Percentiles rank a stretch among this genome's conserved stretches.
Conservation (phyloP, 306 rosid genomes). For the Lotus japonicus region DNA sequence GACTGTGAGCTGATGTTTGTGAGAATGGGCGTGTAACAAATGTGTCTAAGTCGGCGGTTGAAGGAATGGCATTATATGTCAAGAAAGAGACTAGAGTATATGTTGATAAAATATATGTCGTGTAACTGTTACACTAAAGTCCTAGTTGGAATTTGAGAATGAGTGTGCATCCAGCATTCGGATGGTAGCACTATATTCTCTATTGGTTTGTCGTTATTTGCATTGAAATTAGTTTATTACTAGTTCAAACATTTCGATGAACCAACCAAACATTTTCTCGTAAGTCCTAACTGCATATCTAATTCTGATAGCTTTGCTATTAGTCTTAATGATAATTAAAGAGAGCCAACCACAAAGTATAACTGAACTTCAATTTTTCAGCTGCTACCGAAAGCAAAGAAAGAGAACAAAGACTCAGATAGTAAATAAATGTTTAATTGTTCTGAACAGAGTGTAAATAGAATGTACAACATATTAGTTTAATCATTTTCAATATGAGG, state of each 20-base stretch:
- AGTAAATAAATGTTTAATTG: not conserved
- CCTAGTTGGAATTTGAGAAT: constrained; percentile 12
- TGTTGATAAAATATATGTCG: not conserved
- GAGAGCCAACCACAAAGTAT: not conserved
- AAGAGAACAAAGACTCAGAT: not conserved
- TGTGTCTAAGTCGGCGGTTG: not conserved
- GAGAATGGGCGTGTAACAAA: not conserved
- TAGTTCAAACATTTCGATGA: not conserved
- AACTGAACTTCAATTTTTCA: not conserved
- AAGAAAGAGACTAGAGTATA: not conserved
- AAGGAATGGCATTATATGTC: not conserved
- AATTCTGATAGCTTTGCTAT: not conserved
- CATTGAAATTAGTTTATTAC: not conserved
- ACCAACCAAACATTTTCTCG: not conserved
- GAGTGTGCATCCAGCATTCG: not conserved
- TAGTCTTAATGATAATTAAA: not conserved
- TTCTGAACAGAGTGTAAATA: not conserved
- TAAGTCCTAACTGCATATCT: not conserved
- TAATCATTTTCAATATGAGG: not conserved
- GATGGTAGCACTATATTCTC: not conserved
- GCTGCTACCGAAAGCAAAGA: not conserved
- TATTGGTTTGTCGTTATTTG: not conserved
- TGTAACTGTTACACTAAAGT: not conserved
- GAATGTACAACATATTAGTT: not conserved
- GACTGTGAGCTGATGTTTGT: not conserved